Evolutionary conservation across 805 yeast species (phyloP), one percentile per base, ranked within the genome.

Genomic region (Ogataea henricii): DNA sequence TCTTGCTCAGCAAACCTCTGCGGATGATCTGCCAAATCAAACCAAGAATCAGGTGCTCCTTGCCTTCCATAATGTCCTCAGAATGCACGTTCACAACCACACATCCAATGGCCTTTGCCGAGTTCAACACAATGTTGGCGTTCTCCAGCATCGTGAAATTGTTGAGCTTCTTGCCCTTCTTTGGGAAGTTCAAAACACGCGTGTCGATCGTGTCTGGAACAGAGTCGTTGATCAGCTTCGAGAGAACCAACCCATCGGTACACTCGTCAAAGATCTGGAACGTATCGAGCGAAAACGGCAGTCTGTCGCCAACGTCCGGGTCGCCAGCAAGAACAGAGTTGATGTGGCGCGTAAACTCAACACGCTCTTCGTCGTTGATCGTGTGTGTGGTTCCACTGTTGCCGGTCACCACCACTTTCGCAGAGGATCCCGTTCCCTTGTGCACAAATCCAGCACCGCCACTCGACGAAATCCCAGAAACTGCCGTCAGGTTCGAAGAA

Each of bases 61-160:
- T 91, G 59, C 97, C 97, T 62, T 90, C 97, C 53, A 89, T 62
- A 45, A 91, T 88, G 66, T 90, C 97, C 65, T 90, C 97, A 13
- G 97, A 87, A 60, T 92, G 98, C 43, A 94, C 98, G 64, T 94
- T 94, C 43, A 94, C 98, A 42, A 94, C 98, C 48, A 94, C 87
- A 77, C 97, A 92, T 17, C 99, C 99, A 70, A 94, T 94, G 45
- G 98, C 99, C 72, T 94, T 94, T 25, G 99, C 99, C 2, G 99
- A 94, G 69, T 94, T 94, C 70, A 94, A 89, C 32, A 94, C 98
- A 56, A 94, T 91, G 71, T 94, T 94, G 45, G 98, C 97, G 70
- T 94, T 94, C 72, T 94, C 99, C 56, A 87, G 81, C 83, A 95
- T 92, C 55, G 91, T 94, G 77, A 94, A 94, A 64, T 89, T 89